phyloP scores from a whole-genome alignment of 1,139 yeast species.

The Hanseniaspora sp. region DNA sequence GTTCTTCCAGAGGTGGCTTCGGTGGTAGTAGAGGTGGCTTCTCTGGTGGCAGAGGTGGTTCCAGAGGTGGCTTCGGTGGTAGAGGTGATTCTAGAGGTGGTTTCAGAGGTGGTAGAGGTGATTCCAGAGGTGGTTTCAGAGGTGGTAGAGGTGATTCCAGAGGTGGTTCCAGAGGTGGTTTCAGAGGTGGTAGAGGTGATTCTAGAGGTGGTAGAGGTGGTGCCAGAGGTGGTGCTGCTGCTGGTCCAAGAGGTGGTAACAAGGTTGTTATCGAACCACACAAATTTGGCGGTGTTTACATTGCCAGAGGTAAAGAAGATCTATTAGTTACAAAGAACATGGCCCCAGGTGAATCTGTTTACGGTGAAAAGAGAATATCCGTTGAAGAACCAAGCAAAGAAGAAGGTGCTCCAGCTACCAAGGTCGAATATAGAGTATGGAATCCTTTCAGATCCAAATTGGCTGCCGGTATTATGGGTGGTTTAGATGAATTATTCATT shows the following conservation, averaged over 20 bases:
- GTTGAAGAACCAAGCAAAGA: constrained; percentile 85
- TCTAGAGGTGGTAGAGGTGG: constrained; percentile 65
- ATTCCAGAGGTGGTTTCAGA: constrained; percentile 44
- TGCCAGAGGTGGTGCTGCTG: constrained; percentile 67
- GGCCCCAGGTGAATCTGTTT: constrained; percentile 97
- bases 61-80: constrained; percentile 40
- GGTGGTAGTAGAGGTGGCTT: constrained; percentile 46
- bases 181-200: constrained; percentile 43
- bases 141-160: constrained; percentile 46
- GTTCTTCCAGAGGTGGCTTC: constrained; percentile 29
- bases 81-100: constrained; percentile 59
- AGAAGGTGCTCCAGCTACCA: constrained; percentile 82
- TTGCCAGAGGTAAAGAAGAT: constrained; percentile 99
- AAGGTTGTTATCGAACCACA: constrained; percentile 97
- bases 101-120: constrained; percentile 53
- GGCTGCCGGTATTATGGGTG: constrained; percentile 99
- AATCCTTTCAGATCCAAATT: constrained; percentile 98
- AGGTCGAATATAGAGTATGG: constrained; percentile 98
- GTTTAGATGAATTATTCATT: constrained; percentile 92
- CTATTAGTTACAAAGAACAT: constrained; percentile 88
- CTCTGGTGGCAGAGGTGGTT: too few relatives aligned
- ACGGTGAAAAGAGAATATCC: constrained; percentile 93
- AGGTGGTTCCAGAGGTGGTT: constrained; percentile 63
- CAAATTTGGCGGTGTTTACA: constrained; percentile 94
- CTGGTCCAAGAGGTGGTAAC: constrained; percentile 79